Conservation (phyloP, 2,329 filamentous ascomycete species). For the Fusarium goolgardi region DNA sequence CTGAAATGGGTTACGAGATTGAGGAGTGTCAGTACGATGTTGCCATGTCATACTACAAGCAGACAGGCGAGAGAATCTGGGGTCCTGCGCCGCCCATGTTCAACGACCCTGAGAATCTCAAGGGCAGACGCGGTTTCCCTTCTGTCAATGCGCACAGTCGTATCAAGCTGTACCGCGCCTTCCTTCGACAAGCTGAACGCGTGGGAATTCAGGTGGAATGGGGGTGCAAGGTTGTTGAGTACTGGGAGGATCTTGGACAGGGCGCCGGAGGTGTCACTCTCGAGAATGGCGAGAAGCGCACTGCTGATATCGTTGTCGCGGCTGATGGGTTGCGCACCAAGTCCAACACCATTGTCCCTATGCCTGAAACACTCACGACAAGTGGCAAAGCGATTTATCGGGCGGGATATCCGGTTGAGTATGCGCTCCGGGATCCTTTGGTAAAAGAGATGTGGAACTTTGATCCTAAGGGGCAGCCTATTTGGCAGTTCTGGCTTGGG, state of each 20-base stretch:
- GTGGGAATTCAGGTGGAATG: conserved; percentile 26
- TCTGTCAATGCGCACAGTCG: conserved; percentile 31
- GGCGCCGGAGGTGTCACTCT: conserved; percentile 20
- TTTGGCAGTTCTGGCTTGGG: conserved; percentile 38
- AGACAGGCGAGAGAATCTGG: conserved; percentile 30
- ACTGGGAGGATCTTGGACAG: conserved; percentile 28
- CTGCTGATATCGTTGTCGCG: conserved; percentile 26
- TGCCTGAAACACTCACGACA: conserved; percentile 13
- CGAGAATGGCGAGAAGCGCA: conserved; percentile 32
- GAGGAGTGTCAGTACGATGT: conserved; percentile 36
- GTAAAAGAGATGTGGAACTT: conserved; percentile 36
- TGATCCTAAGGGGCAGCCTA: conserved; percentile 12
- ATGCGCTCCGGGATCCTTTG: conserved; percentile 24
- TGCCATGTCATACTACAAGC: conserved; percentile 36
- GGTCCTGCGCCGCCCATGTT: conserved; percentile 36
- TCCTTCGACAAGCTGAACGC: conserved; percentile 20
- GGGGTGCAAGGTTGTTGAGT: conserved; percentile 31
- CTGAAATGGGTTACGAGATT: conserved; percentile 35
- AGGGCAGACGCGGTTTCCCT: conserved; percentile 10
- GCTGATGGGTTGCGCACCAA: conserved; percentile 28
- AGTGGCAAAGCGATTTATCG: conserved; percentile 36
- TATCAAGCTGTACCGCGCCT: conserved; percentile 30
- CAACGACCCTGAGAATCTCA: conserved; percentile 27
- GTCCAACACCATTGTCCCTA: conserved; percentile 27
- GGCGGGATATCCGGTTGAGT: conserved; percentile 25